Base-by-base conservation (phyloP, 345 rosid species). In the Gossypium longicalyx region DNA sequence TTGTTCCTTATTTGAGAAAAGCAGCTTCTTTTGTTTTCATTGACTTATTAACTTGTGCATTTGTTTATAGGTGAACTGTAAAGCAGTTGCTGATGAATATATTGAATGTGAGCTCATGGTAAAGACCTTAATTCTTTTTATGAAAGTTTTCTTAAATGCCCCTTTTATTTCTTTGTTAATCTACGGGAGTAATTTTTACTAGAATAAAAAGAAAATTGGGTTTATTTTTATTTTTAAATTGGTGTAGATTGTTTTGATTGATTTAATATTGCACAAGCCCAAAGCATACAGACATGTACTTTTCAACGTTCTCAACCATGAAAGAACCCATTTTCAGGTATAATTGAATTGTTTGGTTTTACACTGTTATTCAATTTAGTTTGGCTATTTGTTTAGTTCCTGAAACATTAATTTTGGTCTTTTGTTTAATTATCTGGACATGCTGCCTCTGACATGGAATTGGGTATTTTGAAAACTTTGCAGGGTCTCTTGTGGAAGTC, bases 61-160 rank as follows among this genome's bases (percentile, higher is more conserved):
- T 59, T 57, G 3, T 73, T 71, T 48, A 67, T 71, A 87, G 97
- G 90, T 86, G 54, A 89, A 84, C 17, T 89, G 95, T 82, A 84
- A 86, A 66, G 85, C 89, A 56, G 82, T 88, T 75, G 97, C 95
- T 20, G 97, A 89, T 70, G 89, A 86, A 76, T 91, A 89, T 67
- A 83, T 89, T 69, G 97, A 93, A 76, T 93, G 95, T 70, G 98
- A 91, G 79, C 76, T 86, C 77, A 87, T 93, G 95, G 98, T 93
- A 29, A 74, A 45, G 7, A 41, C 25, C 47, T 65, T 8, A 34
- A 34, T n/a, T 29, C 12, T 71, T 54, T 75, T 53, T 61, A 23
- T 8, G 54, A 54, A 51, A 43, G 56, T 29, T 76, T 62, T 56
- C 53, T 66, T 25, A 49, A 12, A 49, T 61, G 49, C 4, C 4